These are phyloP conservation scores for Metroxylon sagu DNA, from an alignment of 176 grass and related monocot genomes.

Conservation along the genomic window DNA sequence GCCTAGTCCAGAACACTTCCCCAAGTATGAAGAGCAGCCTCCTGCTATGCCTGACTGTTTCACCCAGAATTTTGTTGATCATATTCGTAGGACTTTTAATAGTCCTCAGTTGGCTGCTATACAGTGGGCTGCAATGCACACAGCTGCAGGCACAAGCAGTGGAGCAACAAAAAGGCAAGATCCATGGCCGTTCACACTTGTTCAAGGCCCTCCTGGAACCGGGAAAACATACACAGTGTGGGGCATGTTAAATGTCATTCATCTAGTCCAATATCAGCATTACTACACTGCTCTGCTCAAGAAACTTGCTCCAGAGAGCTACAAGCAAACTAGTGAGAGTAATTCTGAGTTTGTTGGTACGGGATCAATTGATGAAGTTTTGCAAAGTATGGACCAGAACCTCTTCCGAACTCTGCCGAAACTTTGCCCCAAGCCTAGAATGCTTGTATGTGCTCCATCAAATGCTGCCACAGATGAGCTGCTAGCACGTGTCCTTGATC, in stretches of 20 bases:
- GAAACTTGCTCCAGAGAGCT: constrained; percentile 98
- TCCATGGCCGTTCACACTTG: constrained; percentile 97
- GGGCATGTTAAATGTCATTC: constrained; percentile 99
- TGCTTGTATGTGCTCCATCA: constrained; percentile 98
- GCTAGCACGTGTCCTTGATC: constrained; percentile 90
- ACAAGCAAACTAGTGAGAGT: constrained; percentile 68
- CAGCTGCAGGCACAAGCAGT: constrained; percentile 88
- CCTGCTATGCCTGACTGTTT: constrained; percentile 95
- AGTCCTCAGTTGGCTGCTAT: constrained; percentile 83
- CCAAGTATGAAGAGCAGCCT: constrained; percentile 84
- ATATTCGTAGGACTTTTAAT: constrained; percentile 79
- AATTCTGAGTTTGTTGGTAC: constrained; percentile 42
- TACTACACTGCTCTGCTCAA: constrained; percentile 93
- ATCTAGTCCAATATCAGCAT: constrained; percentile 99
- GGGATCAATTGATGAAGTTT: constrained; percentile 94
- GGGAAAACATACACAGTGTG: constrained; percentile 99
- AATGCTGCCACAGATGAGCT: constrained; percentile 97
- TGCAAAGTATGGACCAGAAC: constrained; percentile 98
- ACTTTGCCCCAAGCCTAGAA: constrained; percentile 96
- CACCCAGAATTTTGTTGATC: constrained; percentile 78
- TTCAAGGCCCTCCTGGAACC: constrained; percentile 94
- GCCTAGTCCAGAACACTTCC: constrained; percentile 94
- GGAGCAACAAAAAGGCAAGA: constrained; percentile 74
- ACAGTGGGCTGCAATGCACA: constrained; percentile 99
- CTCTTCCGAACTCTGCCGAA: constrained; percentile 89